A percentile compares a stretch with the other conserved stretches of the same genome.
phyloP scores from a whole-genome alignment of 331 rosid genomes.

The Quercus lobata region DNA sequence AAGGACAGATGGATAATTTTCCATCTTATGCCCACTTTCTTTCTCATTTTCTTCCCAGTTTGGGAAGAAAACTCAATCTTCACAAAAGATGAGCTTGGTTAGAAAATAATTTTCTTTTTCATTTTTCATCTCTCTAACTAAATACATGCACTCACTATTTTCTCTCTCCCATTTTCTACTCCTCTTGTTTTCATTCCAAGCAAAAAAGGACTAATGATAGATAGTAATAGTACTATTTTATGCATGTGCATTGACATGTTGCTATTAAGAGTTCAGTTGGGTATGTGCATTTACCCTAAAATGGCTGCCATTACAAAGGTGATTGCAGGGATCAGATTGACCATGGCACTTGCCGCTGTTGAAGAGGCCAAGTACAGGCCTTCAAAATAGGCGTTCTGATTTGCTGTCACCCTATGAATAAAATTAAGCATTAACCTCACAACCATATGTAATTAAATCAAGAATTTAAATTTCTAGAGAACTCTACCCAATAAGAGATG shows the following conservation, averaged over 20 bases:
- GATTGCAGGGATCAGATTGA: slow-evolving; percentile 36
- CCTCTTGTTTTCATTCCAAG: too few relatives aligned
- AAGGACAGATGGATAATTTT: too few relatives aligned
- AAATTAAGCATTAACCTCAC: neutral
- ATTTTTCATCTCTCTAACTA: too few relatives aligned
- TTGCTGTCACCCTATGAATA: slow-evolving; percentile 26
- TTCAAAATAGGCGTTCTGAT: slow-evolving; percentile 39
- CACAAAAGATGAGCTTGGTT: too few relatives aligned
- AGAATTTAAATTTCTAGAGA: neutral
- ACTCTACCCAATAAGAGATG: slow-evolving; percentile 60
- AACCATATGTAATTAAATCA: neutral
- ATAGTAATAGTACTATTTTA: neutral
- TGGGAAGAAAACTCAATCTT: too few relatives aligned
- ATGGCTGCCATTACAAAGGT: slow-evolving; percentile 35
- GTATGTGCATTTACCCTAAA: slow-evolving; percentile 23
- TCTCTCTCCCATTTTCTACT: too few relatives aligned
- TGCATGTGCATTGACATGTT: neutral
- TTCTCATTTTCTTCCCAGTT: too few relatives aligned
- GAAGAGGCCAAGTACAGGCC: slow-evolving; percentile 39
- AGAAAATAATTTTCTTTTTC: too few relatives aligned
- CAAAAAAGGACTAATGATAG: neutral
- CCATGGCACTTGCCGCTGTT: slow-evolving; percentile 34
- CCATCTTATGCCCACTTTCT: too few relatives aligned
- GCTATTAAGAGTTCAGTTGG: neutral
- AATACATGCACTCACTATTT: too few relatives aligned